Percentiles rank a stretch among this genome's conserved stretches.
These are phyloP conservation scores for Globisporangium nagaii DNA, from an alignment of 352 stramenopile genomes.

Conservation along the genomic window DNA sequence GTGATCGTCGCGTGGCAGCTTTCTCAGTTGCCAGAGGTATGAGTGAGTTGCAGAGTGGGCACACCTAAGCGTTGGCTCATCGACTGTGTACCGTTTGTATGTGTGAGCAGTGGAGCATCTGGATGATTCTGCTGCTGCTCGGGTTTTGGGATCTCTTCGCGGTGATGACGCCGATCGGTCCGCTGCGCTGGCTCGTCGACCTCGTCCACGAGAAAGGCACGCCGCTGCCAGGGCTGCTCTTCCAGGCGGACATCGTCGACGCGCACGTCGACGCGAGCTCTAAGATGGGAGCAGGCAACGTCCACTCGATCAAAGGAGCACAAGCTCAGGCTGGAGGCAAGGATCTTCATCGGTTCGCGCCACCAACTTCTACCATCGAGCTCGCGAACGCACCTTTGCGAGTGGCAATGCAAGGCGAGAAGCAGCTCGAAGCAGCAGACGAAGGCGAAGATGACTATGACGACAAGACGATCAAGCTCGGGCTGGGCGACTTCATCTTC, in stretches of 20 bases:
- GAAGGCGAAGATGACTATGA: conserved; percentile 22
- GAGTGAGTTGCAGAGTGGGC: no score
- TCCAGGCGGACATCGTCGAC: conserved; percentile 84
- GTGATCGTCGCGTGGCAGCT: conserved; percentile 97
- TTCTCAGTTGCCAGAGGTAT: conserved; percentile 93
- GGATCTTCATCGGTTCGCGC: neutral
- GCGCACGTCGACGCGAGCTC: conserved; percentile 18
- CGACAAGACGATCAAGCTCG: conserved; percentile 84
- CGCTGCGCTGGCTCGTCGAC: conserved; percentile 91
- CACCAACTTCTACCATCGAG: neutral
- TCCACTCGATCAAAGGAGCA: neutral
- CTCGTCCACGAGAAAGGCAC: conserved; percentile 88
- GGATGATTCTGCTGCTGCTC: conserved; percentile 89
- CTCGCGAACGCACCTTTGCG: no score
- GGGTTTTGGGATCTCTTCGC: conserved; percentile 97
- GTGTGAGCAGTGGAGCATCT: conserved; percentile 63
- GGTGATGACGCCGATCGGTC: conserved; percentile 93
- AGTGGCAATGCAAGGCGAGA: no score
- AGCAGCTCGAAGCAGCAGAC: no score
- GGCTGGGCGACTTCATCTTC: conserved; percentile 97
- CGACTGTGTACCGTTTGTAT: neutral
- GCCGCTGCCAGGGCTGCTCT: conserved; percentile 91
- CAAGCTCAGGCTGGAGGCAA: neutral
- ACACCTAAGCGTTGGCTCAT: neutral
- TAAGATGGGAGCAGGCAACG: no score